Percentiles rank a stretch among this genome's conserved stretches.
Conservation (phyloP, 2,329 filamentous ascomycete genomes). For the Talaromyces sp. region DNA sequence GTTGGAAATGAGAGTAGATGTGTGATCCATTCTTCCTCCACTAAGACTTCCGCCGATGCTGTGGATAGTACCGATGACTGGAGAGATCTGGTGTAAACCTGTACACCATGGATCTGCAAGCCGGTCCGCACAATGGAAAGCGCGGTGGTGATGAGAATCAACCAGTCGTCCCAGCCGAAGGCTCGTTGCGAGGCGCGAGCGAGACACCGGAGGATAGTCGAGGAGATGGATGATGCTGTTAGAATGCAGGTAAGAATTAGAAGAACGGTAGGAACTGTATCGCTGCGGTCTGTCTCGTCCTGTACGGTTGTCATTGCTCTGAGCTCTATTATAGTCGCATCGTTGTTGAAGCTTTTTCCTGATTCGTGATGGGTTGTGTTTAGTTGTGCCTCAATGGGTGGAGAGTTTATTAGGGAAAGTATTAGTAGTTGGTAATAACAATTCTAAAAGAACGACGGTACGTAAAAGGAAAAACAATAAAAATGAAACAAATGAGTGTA, state of each 20-base stretch:
- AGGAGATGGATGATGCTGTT: background rate
- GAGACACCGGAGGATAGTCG: constrained; percentile 1
- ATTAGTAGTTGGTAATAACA: background rate
- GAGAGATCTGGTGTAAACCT: background rate
- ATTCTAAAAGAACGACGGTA: background rate
- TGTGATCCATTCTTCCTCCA: background rate
- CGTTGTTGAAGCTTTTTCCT: background rate
- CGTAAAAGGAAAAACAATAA: background rate
- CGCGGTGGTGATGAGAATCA: background rate
- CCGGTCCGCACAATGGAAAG: background rate
- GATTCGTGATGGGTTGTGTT: background rate
- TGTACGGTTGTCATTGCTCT: background rate
- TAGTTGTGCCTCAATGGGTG: background rate
- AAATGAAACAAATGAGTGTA: constrained; percentile 1
- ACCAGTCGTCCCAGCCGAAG: background rate
- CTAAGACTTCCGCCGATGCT: background rate
- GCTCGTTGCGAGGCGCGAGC: background rate
- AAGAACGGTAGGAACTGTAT: background rate
- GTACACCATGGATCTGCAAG: background rate
- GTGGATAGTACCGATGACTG: background rate
- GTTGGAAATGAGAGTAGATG: background rate
- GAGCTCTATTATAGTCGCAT: background rate
- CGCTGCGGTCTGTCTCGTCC: background rate
- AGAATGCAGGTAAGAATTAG: constrained; percentile 7
- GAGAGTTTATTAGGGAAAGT: background rate